Conservation (phyloP, 345 rosid genomes). For the Melaleuca quinquenervia region DNA sequence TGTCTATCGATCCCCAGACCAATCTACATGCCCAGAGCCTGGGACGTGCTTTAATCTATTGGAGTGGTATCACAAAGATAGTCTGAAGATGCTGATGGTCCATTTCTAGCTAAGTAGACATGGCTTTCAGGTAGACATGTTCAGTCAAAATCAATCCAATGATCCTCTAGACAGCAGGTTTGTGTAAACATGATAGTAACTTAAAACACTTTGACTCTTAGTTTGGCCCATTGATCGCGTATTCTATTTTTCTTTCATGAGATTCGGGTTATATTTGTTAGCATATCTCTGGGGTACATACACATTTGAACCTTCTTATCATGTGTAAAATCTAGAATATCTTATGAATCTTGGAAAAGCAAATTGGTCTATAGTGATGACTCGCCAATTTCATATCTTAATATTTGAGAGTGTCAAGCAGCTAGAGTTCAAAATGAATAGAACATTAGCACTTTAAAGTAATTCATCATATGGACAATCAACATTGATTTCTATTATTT, state of each 20-base stretch:
- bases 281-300: not conserved
- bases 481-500: not conserved
- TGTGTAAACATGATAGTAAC: not conserved
- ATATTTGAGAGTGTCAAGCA: not conserved
- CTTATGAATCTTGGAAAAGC: not conserved
- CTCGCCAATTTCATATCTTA: not conserved
- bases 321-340: not conserved
- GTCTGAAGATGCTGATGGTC: not conserved
- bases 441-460: not conserved
- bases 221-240: not conserved
- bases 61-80: not conserved
- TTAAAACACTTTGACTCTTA: not conserved
- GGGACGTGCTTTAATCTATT: not conserved
- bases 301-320: not conserved
- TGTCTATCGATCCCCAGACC: not conserved
- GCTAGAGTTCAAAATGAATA: not conserved
- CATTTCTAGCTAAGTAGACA: not conserved
- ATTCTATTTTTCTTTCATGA: not conserved
- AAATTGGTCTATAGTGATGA: not conserved
- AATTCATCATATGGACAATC: rapidly evolving
- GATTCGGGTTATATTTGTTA: not conserved
- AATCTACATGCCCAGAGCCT: not conserved
- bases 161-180: rapidly evolving
- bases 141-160: not conserved
- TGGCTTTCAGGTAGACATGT: not conserved